Evolutionary conservation across 2,329 filamentous ascomycete species (phyloP).

Genomic region (Nigrospora sphaerica): DNA sequence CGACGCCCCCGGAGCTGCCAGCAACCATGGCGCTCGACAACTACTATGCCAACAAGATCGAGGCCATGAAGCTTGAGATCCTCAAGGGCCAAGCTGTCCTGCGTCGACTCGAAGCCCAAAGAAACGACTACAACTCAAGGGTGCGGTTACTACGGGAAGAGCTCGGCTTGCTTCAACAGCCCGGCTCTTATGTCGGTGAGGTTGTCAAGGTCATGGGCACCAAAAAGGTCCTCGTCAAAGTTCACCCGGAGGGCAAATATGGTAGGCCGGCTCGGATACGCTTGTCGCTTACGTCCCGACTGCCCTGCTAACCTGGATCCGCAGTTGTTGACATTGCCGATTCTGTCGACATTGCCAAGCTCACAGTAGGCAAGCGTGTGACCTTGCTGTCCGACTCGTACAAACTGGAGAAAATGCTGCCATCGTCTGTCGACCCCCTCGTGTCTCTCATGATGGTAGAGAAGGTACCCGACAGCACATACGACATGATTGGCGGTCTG

Average conservation of each 20-base stretch:
- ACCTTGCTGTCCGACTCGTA: constrained; percentile 95
- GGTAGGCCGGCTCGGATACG: constrained; percentile 48
- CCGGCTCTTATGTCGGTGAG: constrained; percentile 95
- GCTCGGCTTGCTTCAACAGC: constrained; percentile 90
- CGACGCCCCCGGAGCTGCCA: constrained; percentile 10
- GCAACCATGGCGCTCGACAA: constrained; percentile 93
- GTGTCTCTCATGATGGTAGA: constrained; percentile 99
- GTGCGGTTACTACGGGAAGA: constrained; percentile 93
- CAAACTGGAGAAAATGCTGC: constrained; percentile 97
- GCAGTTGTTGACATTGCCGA: constrained; percentile 93
- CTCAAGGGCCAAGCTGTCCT: constrained; percentile 96
- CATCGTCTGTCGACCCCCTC: constrained; percentile 94
- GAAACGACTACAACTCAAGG: constrained; percentile 98
- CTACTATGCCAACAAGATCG: constrained; percentile 99
- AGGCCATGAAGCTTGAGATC: constrained; percentile 99
- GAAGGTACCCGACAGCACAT: constrained; percentile 98
- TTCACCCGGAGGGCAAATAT: constrained; percentile 99
- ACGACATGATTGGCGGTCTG: constrained; percentile 99
- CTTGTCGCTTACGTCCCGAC: not conserved
- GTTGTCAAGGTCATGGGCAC: constrained; percentile 99
- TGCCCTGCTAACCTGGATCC: constrained; percentile 12
- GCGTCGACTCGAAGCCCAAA: constrained; percentile 89
- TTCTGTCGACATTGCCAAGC: constrained; percentile 87
- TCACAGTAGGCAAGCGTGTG: constrained; percentile 95
- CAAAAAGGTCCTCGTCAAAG: constrained; percentile 98